A percentile compares a stretch with the other conserved stretches of the same genome.
phyloP scores from a whole-genome alignment of 2,329 filamentous ascomycete genomes.

The Aspergillus quadrilineatus region DNA sequence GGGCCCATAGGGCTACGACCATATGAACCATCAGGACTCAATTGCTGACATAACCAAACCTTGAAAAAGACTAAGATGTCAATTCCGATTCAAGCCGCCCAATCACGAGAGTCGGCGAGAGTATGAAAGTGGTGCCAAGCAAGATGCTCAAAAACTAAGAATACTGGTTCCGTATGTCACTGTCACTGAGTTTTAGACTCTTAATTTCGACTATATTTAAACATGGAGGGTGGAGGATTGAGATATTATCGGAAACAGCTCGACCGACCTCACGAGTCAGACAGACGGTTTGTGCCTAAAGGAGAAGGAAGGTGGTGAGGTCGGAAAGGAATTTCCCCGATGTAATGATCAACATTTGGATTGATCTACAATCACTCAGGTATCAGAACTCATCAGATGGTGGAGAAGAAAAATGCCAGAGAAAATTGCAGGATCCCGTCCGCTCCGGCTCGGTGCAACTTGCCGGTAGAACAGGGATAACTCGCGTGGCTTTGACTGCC shows the following conservation, averaged over 20 bases:
- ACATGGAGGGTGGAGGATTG: too few relatives aligned
- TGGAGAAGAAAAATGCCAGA: background rate
- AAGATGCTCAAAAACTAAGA: background rate
- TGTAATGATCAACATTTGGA: too few relatives aligned
- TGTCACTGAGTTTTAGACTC: too few relatives aligned
- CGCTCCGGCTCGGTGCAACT: too few relatives aligned
- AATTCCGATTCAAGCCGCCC: background rate
- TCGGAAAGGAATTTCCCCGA: too few relatives aligned
- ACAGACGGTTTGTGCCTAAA: too few relatives aligned
- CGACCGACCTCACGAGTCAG: too few relatives aligned
- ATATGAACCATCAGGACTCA: background rate
- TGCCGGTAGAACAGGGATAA: slow-evolving; percentile 5
- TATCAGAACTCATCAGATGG: background rate
- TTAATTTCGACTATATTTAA: too few relatives aligned
- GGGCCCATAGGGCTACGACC: background rate
- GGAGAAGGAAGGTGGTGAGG: too few relatives aligned
- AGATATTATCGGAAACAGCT: too few relatives aligned
- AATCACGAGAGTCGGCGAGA: background rate
- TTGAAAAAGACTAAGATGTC: background rate
- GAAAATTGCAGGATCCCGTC: background rate
- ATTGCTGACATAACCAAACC: background rate
- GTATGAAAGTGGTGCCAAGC: background rate
- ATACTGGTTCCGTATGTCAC: background rate
- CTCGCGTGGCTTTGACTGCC: slow-evolving; percentile 14
- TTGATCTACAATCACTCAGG: background rate